phyloP scores from a whole-genome alignment of 345 rosid genomes.

The Mercurialis annua region DNA sequence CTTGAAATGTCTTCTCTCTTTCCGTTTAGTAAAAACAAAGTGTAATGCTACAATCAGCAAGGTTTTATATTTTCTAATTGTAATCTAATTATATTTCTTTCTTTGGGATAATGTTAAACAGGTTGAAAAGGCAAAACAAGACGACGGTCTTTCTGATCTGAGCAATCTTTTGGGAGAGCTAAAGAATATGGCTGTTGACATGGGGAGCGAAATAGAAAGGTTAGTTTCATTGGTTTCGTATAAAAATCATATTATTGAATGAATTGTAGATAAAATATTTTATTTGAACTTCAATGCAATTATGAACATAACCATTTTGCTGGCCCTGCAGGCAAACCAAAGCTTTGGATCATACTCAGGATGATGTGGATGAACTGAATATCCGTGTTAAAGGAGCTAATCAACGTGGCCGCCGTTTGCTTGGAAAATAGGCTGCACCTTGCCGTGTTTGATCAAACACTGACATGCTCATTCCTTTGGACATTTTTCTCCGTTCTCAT shows the following conservation, averaged over 20 bases:
- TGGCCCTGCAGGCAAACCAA: slow-evolving; percentile 55
- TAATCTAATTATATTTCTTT: not conserved
- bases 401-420: slow-evolving; percentile 58
- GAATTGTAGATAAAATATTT: not conserved
- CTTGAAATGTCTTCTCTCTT: no score
- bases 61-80: not conserved
- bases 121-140: slow-evolving; percentile 79
- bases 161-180: slow-evolving; percentile 69
- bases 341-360: slow-evolving; percentile 54
- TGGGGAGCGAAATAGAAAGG: slow-evolving; percentile 85
- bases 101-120: slow-evolving; percentile 26
- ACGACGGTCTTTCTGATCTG: slow-evolving; percentile 66
- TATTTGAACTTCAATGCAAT: not conserved
- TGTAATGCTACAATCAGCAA: not conserved
- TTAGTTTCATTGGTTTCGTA: slow-evolving; percentile 22
- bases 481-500: not conserved
- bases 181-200: slow-evolving; percentile 78
- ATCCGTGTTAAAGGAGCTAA: slow-evolving; percentile 60
- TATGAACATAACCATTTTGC: not conserved
- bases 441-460: not conserved
- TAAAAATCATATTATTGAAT: not conserved
- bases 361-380: slow-evolving; percentile 65
- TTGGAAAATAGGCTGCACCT: slow-evolving; percentile 51
- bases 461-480: not conserved
- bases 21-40: not conserved